Evolutionary conservation across 148 eudicot species (phyloP).

Genomic region (Rhododendron mucronatum): DNA sequence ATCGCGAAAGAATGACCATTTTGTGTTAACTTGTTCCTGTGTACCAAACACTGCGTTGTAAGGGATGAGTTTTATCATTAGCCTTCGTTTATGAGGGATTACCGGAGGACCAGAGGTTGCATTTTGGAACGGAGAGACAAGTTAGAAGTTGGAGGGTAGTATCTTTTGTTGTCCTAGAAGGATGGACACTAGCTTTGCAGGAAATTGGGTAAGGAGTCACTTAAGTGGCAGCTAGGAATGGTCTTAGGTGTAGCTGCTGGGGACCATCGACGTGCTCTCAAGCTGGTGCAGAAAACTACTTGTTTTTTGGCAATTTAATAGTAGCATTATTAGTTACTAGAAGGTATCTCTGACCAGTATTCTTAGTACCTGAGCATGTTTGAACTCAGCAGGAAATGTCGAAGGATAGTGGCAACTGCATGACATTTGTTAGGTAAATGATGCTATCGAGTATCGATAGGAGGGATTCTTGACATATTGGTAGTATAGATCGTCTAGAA

Average conservation of each 20-base stretch:
- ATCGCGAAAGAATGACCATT: background rate
- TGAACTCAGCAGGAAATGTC: background rate
- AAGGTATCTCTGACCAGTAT: background rate
- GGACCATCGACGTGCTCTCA: background rate
- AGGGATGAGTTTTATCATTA: background rate
- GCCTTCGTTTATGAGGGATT: background rate
- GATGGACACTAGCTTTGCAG: background rate
- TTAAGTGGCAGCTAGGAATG: background rate
- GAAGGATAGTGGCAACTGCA: background rate
- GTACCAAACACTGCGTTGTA: background rate
- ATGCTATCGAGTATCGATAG: background rate
- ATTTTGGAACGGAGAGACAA: background rate
- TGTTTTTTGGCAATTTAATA: background rate
- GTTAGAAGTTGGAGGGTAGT: background rate
- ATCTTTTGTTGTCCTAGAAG: background rate
- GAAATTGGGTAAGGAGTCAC: background rate
- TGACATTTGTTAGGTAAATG: background rate
- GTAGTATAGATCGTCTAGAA: background rate
- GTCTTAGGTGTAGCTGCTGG: background rate
- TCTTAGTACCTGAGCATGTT: background rate
- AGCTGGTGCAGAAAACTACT: background rate
- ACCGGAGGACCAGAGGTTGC: background rate
- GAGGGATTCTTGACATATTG: constrained; percentile 9
- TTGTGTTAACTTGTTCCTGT: background rate
- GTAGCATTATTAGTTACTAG: background rate